Conservation (phyloP, 163 green algal species). For the Volvox carteri region DNA sequence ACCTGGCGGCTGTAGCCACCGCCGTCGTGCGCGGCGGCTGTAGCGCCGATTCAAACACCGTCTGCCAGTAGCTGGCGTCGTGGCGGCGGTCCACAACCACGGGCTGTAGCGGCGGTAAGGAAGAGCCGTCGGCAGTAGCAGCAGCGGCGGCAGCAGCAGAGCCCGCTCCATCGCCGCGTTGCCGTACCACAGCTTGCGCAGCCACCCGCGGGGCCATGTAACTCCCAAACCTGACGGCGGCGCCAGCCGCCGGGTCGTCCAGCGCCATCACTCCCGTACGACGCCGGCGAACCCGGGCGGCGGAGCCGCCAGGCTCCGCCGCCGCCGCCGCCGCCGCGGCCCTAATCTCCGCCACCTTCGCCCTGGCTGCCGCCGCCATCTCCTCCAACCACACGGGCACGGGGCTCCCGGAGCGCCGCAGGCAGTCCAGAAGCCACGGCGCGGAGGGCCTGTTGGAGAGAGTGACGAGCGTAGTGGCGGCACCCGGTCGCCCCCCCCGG, state of each 20-base stretch:
- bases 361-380: neutral
- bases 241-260: neutral
- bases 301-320: neutral
- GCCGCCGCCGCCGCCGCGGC: neutral
- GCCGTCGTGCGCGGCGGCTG: no score
- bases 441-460: constrained; percentile 43
- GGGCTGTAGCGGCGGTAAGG: neutral
- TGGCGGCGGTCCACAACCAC: constrained; percentile 19
- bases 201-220: neutral
- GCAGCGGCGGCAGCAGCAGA: neutral
- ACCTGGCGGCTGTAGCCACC: constrained; percentile 4
- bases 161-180: neutral
- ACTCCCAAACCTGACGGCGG: neutral
- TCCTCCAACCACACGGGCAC: constrained; percentile 15
- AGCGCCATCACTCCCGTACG: neutral
- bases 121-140: neutral
- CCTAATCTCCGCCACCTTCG: neutral
- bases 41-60: constrained; percentile 26
- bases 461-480: constrained; percentile 58
- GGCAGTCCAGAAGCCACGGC: constrained; percentile 38
- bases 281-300: neutral
- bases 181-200: neutral
- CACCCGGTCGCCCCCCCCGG: constrained; percentile 51
- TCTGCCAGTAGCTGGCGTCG: constrained; percentile 32
- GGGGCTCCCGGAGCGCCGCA: neutral